These are phyloP conservation scores for Ascoidea asiatica DNA, from an alignment of 805 yeast species.

Conservation along the genomic window DNA sequence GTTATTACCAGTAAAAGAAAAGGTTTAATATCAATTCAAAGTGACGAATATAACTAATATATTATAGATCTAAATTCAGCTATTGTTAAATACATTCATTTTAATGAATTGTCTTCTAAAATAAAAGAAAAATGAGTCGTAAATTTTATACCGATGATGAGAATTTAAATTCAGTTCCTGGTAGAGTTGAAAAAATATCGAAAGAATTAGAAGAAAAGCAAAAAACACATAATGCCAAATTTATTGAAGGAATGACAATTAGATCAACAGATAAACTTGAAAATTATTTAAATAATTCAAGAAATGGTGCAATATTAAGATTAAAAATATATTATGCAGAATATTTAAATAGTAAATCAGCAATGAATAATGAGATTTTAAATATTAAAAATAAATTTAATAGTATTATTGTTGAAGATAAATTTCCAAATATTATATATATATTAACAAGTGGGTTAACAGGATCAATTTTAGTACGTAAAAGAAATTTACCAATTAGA, in stretches of 20 bases:
- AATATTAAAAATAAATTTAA: slow-evolving; percentile 19
- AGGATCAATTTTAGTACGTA: slow-evolving; percentile 40
- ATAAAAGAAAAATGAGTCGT: too few species aligned
- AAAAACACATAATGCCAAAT: too few species aligned
- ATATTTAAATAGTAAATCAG: slow-evolving; percentile 30
- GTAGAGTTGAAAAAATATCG: too few species aligned
- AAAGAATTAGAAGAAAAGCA: too few species aligned
- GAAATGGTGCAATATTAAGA: slow-evolving; percentile 26
- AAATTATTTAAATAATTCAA: slow-evolving; percentile 22
- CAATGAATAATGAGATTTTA: slow-evolving; percentile 28
- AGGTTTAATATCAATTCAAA: too few species aligned
- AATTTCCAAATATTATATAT: slow-evolving; percentile 40
- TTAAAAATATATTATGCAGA: slow-evolving; percentile 27
- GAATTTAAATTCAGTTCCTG: too few species aligned
- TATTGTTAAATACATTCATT: too few species aligned
- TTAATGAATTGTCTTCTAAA: too few species aligned
- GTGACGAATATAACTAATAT: too few species aligned
- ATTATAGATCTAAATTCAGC: too few species aligned
- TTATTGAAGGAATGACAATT: slow-evolving; percentile 41
- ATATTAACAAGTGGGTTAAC: slow-evolving; percentile 41
- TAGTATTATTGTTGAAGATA: slow-evolving; percentile 32
- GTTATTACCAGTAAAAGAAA: too few species aligned
- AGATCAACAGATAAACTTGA: slow-evolving; percentile 35
- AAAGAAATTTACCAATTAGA: slow-evolving; percentile 33
- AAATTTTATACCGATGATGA: too few species aligned